These are phyloP conservation scores for Phytophthora aleatoria DNA, from an alignment of 352 stramenopile genomes.

Conservation along the genomic window DNA sequence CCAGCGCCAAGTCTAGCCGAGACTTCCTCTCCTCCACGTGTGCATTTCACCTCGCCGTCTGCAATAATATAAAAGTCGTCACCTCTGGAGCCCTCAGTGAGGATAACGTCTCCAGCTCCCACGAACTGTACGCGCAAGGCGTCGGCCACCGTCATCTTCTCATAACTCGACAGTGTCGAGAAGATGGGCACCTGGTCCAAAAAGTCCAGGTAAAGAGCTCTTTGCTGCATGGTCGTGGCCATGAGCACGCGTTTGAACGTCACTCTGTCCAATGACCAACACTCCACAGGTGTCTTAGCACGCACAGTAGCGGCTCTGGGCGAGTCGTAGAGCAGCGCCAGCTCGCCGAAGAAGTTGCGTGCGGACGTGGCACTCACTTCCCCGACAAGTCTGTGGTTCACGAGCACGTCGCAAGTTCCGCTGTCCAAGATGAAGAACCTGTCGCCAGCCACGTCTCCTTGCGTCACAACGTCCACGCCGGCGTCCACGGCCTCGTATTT, in stretches of 20 bases:
- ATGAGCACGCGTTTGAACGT: slow-evolving; percentile 79
- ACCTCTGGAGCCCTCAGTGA: slow-evolving; percentile 55
- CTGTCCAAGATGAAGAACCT: slow-evolving; percentile 92
- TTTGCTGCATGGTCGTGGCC: slow-evolving; percentile 70
- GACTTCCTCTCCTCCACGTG: slow-evolving; percentile 58
- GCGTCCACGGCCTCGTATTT: slow-evolving; percentile 52
- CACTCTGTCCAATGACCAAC: slow-evolving; percentile 88
- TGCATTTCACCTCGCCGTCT: slow-evolving; percentile 72
- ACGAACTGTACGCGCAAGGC: slow-evolving; percentile 66
- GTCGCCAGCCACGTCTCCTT: slow-evolving; percentile 82
- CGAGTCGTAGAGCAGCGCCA: slow-evolving; percentile 93
- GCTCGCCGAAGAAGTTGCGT: slow-evolving; percentile 91
- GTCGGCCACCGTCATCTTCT: slow-evolving; percentile 79
- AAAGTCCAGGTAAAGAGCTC: slow-evolving; percentile 63
- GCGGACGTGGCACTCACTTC: slow-evolving; percentile 58
- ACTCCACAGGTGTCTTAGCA: slow-evolving; percentile 64
- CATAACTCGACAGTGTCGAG: slow-evolving; percentile 68
- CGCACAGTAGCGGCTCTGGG: slow-evolving; percentile 88
- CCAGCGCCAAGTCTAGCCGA: slow-evolving; percentile 59
- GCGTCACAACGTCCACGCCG: slow-evolving; percentile 60
- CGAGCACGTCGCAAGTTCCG: slow-evolving; percentile 78
- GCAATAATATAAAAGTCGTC: slow-evolving; percentile 88
- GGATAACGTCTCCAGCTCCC: slow-evolving; percentile 44
- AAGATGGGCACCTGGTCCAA: slow-evolving; percentile 76
- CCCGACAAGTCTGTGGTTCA: slow-evolving; percentile 63